phyloP scores from a whole-genome alignment of 805 yeast species.

The Ogataea nonfermentans region DNA sequence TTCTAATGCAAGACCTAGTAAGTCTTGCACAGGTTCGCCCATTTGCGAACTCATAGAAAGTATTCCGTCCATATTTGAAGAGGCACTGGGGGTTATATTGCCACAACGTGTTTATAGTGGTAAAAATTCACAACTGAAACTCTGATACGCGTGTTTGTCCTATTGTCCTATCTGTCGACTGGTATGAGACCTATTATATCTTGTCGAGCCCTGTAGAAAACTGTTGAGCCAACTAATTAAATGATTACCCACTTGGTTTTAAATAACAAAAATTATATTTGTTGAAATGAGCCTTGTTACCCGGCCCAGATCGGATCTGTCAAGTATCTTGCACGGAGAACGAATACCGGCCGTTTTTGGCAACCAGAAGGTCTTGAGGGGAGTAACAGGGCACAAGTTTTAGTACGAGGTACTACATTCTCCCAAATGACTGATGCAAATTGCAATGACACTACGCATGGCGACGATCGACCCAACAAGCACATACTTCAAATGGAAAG shows the following conservation, averaged over 20 bases:
- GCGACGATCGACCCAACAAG: too few species aligned
- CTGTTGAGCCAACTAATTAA: not conserved
- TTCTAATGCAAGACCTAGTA: conserved; percentile 13
- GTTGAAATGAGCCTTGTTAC: not conserved
- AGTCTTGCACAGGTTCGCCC: conserved; percentile 18
- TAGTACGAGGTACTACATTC: too few species aligned
- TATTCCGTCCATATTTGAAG: conserved; percentile 19
- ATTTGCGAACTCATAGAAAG: conserved; percentile 21
- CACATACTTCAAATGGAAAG: too few species aligned
- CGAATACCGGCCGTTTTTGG: not conserved
- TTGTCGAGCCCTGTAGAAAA: not conserved
- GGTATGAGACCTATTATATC: not conserved
- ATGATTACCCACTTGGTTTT: conserved; percentile 6
- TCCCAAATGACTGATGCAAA: too few species aligned
- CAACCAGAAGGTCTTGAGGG: too few species aligned
- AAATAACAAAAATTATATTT: conserved; percentile 4
- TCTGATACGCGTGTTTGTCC: too few species aligned
- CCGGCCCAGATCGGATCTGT: conserved; percentile 1
- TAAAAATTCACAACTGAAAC: not conserved
- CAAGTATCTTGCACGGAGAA: not conserved
- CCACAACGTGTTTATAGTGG: not conserved
- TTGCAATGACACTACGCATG: too few species aligned
- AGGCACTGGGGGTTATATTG: not conserved
- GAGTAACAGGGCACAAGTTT: too few species aligned
- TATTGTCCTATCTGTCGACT: not conserved